Percentiles rank a stretch among this genome's conserved stretches.
These are phyloP conservation scores for Boechera retrofracta DNA, from an alignment of 345 rosid species.

Conservation along the genomic window DNA sequence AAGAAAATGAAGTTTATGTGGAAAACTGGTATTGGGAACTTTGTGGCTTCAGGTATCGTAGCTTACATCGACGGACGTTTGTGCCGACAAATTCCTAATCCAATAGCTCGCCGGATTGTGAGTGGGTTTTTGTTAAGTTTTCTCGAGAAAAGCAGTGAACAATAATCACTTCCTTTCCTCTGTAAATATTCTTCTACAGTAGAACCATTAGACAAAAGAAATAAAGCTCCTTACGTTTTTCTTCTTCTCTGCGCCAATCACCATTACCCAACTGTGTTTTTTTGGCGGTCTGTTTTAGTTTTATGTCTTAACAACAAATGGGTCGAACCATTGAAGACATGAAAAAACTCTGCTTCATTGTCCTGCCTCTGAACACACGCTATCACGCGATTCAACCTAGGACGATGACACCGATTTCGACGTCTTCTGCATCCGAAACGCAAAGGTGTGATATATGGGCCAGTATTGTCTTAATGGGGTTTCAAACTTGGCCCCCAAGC, in stretches of 20 bases:
- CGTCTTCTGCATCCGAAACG: background rate
- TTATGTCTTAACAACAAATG: too few relatives aligned
- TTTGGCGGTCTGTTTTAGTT: too few relatives aligned
- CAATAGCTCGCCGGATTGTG: conserved; percentile 87
- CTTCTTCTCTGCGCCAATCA: background rate
- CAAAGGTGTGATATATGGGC: background rate
- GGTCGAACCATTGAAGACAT: too few relatives aligned
- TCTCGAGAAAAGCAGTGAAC: conserved; percentile 58
- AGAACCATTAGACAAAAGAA: conserved; percentile 6
- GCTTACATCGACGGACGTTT: conserved; percentile 92
- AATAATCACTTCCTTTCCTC: conserved; percentile 29
- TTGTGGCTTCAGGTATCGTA: conserved; percentile 71
- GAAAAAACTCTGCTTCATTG: too few relatives aligned
- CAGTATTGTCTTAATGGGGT: background rate
- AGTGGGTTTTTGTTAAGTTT: conserved; percentile 86
- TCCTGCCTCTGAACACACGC: too few relatives aligned
- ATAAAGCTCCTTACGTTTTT: background rate
- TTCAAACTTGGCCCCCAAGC: conserved; percentile 21
- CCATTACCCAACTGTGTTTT: background rate
- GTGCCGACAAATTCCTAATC: conserved; percentile 85
- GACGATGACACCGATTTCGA: background rate
- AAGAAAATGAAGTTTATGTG: conserved; percentile 57
- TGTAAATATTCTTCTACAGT: conserved; percentile 5
- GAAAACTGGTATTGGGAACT: conserved; percentile 78
- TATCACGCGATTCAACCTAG: background rate